Evolutionary conservation across 192 early-diverging fungal genomes (phyloP).

Genomic region (Coemansia sp.): DNA sequence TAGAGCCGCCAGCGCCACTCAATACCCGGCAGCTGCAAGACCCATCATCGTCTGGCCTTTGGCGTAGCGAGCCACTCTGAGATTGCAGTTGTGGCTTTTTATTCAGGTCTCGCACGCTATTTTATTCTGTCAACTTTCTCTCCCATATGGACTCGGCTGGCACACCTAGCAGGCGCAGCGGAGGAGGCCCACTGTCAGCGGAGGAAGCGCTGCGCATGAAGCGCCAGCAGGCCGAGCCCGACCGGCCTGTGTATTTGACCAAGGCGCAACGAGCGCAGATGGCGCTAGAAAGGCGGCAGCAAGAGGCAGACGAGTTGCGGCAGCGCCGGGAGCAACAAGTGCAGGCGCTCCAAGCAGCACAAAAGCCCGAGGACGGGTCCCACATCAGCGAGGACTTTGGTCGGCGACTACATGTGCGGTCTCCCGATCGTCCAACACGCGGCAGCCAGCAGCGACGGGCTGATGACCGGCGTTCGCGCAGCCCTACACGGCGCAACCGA

Average conservation of each 20-base stretch:
- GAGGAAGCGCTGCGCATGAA: conserved; percentile 42
- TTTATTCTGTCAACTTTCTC: no score
- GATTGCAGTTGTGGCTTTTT: neutral
- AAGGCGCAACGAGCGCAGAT: conserved; percentile 87
- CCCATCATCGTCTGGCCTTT: no score
- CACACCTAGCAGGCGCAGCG: neutral
- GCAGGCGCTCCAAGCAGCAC: conserved; percentile 14
- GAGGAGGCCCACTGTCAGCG: conserved; percentile 24
- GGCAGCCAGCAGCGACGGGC: conserved; percentile 16
- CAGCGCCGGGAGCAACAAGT: conserved; percentile 63
- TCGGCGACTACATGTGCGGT: neutral
- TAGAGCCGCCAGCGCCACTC: no score
- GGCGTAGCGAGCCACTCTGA: neutral
- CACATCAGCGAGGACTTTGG: conserved; percentile 5
- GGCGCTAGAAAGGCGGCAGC: conserved; percentile 78
- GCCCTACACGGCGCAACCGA: conserved; percentile 3
- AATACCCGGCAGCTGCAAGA: no score
- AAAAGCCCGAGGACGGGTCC: neutral
- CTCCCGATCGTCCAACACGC: neutral
- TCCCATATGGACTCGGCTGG: neutral
- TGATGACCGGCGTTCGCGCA: neutral
- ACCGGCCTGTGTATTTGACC: conserved; percentile 65
- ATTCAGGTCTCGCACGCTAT: no score
- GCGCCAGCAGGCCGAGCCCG: conserved; percentile 22
- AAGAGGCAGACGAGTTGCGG: conserved; percentile 74